Evolutionary conservation across 352 stramenopile genomes (phyloP).

Genomic region (Globisporangium paddicum): DNA sequence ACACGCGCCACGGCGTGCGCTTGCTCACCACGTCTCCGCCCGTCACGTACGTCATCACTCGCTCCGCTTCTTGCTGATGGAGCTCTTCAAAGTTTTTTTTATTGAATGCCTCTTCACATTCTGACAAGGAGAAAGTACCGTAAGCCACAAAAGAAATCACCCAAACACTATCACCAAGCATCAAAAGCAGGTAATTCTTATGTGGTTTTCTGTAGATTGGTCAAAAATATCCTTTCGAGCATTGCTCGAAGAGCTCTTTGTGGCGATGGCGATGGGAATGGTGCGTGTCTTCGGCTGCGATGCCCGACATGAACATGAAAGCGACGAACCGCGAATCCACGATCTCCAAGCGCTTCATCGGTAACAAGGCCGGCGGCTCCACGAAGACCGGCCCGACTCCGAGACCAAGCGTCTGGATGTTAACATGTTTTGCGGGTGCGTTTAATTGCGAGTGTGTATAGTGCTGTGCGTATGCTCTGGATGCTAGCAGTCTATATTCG

Average conservation of each 20-base stretch:
- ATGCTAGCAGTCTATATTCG: neutral
- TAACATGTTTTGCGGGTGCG: conserved; percentile 94
- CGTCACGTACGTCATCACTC: conserved; percentile 56
- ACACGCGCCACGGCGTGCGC: conserved; percentile 61
- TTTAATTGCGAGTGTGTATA: neutral
- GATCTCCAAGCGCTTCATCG: conserved; percentile 72
- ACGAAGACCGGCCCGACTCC: conserved; percentile 97
- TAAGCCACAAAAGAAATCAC: too few relatives aligned
- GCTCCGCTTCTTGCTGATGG: neutral
- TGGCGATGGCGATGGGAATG: too few relatives aligned
- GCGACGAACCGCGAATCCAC: conserved; percentile 38
- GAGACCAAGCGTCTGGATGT: conserved; percentile 95
- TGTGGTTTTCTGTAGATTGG: too few relatives aligned
- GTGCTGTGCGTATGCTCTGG: neutral
- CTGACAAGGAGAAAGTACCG: too few relatives aligned
- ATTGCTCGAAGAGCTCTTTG: too few relatives aligned
- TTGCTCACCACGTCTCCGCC: conserved; percentile 60
- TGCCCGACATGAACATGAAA: conserved; percentile 2
- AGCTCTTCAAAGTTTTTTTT: neutral
- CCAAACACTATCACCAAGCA: too few relatives aligned
- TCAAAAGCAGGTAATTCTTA: too few relatives aligned
- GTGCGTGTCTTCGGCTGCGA: conserved; percentile 47
- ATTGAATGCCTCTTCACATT: conserved; percentile 1
- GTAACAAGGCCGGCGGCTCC: conserved; percentile 96
- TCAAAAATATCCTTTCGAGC: too few relatives aligned